These are phyloP conservation scores for Cutaneotrichosporon arboriforme DNA, from an alignment of 1,284 basidiomycete genomes.

Conservation along the genomic window DNA sequence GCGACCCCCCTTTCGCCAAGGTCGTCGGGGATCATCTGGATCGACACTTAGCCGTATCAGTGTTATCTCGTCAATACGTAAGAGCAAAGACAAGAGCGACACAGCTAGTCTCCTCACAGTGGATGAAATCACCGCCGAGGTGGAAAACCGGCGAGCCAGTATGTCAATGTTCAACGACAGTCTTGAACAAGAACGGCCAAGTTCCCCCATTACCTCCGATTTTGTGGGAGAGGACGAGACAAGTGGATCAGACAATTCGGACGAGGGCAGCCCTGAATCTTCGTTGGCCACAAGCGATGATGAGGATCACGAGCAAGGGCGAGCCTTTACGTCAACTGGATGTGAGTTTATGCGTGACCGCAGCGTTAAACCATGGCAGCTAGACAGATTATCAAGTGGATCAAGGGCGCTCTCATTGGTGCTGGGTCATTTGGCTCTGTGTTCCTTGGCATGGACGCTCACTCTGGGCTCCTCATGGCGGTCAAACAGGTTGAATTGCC, in stretches of 20 bases:
- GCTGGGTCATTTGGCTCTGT: conserved; percentile 94
- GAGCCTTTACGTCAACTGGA: conserved; percentile 58
- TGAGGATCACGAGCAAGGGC: conserved; percentile 52
- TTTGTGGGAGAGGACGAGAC: conserved; percentile 1
- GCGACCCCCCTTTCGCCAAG: conserved; percentile 46
- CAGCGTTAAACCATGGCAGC: conserved; percentile 28
- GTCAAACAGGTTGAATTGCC: conserved; percentile 98
- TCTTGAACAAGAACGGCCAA: conserved; percentile 2
- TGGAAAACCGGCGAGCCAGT: conserved; percentile 71
- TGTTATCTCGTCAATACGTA: conserved; percentile 71
- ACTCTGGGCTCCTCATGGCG: conserved; percentile 91
- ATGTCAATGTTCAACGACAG: conserved; percentile 43
- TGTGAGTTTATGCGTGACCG: conserved; percentile 49
- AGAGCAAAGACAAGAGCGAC: conserved; percentile 75
- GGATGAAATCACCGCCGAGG: conserved; percentile 94
- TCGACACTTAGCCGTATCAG: conserved; percentile 60
- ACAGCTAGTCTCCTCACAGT: conserved; percentile 89
- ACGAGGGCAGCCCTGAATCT: conserved; percentile 37
- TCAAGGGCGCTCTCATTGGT: conserved; percentile 96
- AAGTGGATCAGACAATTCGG: conserved; percentile 45
- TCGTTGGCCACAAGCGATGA: conserved; percentile 36
- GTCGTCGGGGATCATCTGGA: conserved; percentile 51
- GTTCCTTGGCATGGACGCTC: conserved; percentile 95
- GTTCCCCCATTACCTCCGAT: not conserved
- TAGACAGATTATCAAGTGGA: conserved; percentile 83